Evolutionary conservation across 352 stramenopile genomes (phyloP).

Genomic region (Peronospora tabacina): DNA sequence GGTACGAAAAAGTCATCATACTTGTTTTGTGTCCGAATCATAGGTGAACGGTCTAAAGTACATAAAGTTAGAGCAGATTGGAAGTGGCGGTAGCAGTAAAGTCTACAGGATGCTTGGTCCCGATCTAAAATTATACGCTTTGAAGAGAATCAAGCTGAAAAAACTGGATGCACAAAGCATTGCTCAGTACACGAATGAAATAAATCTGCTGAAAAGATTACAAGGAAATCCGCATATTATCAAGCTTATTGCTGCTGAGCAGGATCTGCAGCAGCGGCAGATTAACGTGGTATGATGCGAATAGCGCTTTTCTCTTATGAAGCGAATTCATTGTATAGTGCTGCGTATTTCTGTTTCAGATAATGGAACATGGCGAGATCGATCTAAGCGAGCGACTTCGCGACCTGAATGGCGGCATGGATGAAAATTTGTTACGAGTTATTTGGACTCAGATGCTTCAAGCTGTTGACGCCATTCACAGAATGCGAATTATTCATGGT

Average conservation of each 20-base stretch:
- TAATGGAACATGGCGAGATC: constrained; percentile 97
- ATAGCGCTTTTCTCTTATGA: background rate
- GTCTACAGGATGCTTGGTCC: constrained; percentile 93
- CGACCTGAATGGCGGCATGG: constrained; percentile 73
- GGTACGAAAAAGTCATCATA: background rate
- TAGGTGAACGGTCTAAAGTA: constrained; percentile 89
- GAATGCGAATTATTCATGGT: constrained; percentile 91
- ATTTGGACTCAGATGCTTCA: constrained; percentile 99
- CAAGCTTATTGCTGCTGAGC: constrained; percentile 89
- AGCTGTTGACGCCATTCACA: constrained; percentile 95
- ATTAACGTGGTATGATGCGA: constrained; percentile 55
- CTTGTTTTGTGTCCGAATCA: constrained; percentile 9
- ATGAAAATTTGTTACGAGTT: constrained; percentile 97
- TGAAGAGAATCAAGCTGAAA: constrained; percentile 97
- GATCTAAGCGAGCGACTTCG: constrained; percentile 92
- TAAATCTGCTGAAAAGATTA: constrained; percentile 89
- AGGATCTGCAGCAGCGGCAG: constrained; percentile 75
- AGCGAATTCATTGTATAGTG: background rate
- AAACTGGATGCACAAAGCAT: constrained; percentile 86
- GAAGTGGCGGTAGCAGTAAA: constrained; percentile 95
- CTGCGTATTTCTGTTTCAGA: constrained; percentile 17
- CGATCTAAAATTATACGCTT: constrained; percentile 92
- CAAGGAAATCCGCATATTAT: constrained; percentile 95
- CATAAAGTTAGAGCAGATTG: constrained; percentile 94
- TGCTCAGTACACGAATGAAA: constrained; percentile 96